A percentile compares a stretch with the other conserved stretches of the same genome.
These are phyloP conservation scores for Paraleonurus japonicus DNA, from an alignment of 257 asterid genomes.

Conservation along the genomic window DNA sequence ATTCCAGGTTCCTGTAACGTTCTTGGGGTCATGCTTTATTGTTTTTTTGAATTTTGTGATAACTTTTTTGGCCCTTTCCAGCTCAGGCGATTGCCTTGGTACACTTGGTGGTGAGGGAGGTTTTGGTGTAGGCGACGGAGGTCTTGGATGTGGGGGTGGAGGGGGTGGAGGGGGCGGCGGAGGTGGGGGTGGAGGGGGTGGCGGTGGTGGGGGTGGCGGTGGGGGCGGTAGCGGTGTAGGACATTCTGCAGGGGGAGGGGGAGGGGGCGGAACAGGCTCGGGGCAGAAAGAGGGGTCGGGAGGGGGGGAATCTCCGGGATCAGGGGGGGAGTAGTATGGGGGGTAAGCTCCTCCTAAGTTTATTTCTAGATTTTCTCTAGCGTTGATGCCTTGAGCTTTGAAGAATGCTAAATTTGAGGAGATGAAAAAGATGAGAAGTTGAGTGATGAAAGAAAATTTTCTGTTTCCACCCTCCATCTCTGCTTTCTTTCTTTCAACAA, in stretches of 20 bases:
- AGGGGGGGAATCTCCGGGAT: slow-evolving; percentile 9
- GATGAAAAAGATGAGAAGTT: slow-evolving; percentile 24
- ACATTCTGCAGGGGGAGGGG: not conserved
- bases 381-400: slow-evolving; percentile 11
- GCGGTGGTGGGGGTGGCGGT: not conserved
- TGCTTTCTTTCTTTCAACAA: not conserved
- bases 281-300: slow-evolving; percentile 23
- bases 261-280: slow-evolving; percentile 21
- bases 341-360: slow-evolving; percentile 27
- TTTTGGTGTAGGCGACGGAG: not conserved
- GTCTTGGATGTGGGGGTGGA: not conserved
- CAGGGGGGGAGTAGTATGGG: not conserved
- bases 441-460: not conserved
- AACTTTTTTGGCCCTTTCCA: slow-evolving; percentile 22
- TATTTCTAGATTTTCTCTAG: slow-evolving; percentile 35
- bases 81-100: not conserved
- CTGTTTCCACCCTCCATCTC: slow-evolving; percentile 26
- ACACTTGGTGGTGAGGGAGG: not conserved
- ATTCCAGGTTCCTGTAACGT: slow-evolving; percentile 37
- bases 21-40: slow-evolving; percentile 25
- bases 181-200: not conserved
- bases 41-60: slow-evolving; percentile 30
- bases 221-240: not conserved
- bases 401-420: slow-evolving; percentile 17
- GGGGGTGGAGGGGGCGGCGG: slow-evolving; percentile 2